These are phyloP conservation scores for Tetradesmus obliquus DNA, from an alignment of 139 green algal species.

Conservation along the genomic window DNA sequence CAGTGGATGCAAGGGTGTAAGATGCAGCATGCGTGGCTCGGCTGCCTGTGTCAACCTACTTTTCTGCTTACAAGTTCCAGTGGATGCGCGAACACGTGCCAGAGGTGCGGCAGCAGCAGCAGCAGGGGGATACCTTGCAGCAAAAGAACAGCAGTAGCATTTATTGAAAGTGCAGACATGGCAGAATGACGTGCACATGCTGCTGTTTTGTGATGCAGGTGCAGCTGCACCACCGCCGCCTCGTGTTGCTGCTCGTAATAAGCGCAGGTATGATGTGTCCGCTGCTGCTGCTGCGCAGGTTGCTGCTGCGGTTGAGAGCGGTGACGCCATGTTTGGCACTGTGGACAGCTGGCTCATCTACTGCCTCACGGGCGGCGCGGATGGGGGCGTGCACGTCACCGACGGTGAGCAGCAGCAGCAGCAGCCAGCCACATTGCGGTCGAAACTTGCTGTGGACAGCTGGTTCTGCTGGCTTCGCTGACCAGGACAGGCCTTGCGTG, in stretches of 20 bases:
- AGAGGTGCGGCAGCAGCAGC: background rate
- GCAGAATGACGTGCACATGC: no score
- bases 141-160: no score
- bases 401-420: constrained; percentile 69
- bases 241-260: background rate
- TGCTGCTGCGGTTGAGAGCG: constrained; percentile 35
- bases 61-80: constrained; percentile 92
- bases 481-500: background rate
- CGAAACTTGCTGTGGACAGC: background rate
- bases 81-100: constrained; percentile 87
- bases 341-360: constrained; percentile 98
- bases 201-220: no score
- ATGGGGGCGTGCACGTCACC: constrained; percentile 82
- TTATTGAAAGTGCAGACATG: no score
- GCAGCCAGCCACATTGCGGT: background rate
- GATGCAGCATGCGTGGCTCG: constrained; percentile 58
- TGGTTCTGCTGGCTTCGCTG: background rate
- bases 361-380: constrained; percentile 85
- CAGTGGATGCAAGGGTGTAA: constrained; percentile 54
- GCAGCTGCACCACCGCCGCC: no score
- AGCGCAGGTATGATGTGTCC: no score
- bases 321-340: constrained; percentile 85
- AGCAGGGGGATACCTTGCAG: background rate
- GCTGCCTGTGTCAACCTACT: constrained; percentile 97
- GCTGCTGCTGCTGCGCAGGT: constrained; percentile 49